These are phyloP conservation scores for Chamaenerion angustifolium DNA, from an alignment of 345 rosid species.

Conservation along the genomic window DNA sequence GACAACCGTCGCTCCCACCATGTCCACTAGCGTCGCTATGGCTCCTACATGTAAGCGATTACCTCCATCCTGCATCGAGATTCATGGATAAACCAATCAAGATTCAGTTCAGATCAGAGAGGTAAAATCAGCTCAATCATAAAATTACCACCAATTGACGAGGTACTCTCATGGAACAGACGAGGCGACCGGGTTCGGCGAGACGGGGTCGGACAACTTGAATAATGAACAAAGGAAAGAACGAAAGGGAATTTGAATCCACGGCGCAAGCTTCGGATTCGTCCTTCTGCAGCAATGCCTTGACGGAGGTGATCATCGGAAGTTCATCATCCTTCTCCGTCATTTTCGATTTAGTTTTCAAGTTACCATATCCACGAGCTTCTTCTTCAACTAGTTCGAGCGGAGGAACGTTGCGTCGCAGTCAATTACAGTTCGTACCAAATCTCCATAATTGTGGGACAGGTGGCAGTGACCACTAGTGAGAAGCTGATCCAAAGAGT, in stretches of 20 bases:
- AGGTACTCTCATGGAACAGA: constrained; percentile 71
- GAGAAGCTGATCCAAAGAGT: too few species aligned
- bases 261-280: constrained; percentile 5
- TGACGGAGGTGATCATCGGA: too few species aligned
- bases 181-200: constrained; percentile 53
- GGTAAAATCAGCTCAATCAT: neutral
- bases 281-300: too few species aligned
- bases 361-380: too few species aligned
- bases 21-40: constrained; percentile 72
- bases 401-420: too few species aligned
- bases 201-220: constrained; percentile 47
- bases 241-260: constrained; percentile 26
- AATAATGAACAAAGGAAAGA: constrained; percentile 41
- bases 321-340: too few species aligned
- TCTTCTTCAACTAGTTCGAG: too few species aligned
- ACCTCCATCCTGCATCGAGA: constrained; percentile 40
- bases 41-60: constrained; percentile 93
- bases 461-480: too few species aligned
- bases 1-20: constrained; percentile 64
- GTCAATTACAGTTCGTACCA: too few species aligned
- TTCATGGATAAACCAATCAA: neutral
- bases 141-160: constrained; percentile 55
- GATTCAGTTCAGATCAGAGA: neutral
- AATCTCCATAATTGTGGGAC: too few species aligned
- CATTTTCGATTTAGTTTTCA: too few species aligned